Evolutionary conservation across 2,329 filamentous ascomycete species (phyloP).

Genomic region (Alternaria ethzedia): DNA sequence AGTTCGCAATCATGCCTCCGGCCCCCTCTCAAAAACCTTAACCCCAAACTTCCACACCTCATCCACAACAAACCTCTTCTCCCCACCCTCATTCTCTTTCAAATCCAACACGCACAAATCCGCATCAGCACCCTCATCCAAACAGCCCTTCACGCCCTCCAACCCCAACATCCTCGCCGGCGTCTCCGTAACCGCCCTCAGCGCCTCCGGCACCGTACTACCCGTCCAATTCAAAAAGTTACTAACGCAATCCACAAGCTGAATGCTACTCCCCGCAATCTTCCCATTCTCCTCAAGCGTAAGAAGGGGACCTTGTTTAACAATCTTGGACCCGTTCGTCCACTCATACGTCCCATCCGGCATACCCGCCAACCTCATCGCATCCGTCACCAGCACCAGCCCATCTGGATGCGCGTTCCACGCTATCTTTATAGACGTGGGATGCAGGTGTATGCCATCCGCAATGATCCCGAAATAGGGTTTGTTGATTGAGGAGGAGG

Average conservation of each 20-base stretch:
- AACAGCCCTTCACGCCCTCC: constrained; percentile 67
- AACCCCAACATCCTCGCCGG: constrained; percentile 79
- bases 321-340: constrained; percentile 73
- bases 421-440: constrained; percentile 86
- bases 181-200: constrained; percentile 76
- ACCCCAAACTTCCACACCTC: constrained; percentile 81
- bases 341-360: constrained; percentile 85
- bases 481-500: constrained; percentile 48
- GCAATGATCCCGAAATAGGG: constrained; percentile 90
- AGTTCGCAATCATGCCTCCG: not conserved
- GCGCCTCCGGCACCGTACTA: constrained; percentile 68
- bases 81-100: constrained; percentile 52
- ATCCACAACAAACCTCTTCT: constrained; percentile 67
- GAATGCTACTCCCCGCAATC: constrained; percentile 65
- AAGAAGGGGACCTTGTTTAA: constrained; percentile 75
- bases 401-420: constrained; percentile 85
- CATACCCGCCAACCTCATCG: constrained; percentile 85
- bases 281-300: constrained; percentile 76
- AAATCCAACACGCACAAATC: constrained; percentile 71
- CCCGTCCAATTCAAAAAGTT: constrained; percentile 82
- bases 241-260: constrained; percentile 80
- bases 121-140: constrained; percentile 55
- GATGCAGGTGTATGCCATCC: constrained; percentile 89
- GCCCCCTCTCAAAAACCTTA: constrained; percentile 35
- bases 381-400: constrained; percentile 88